Evolutionary conservation across 345 rosid species (phyloP), one percentile per base, ranked within the genome.

Genomic region (Eucalyptus pauciflora): DNA sequence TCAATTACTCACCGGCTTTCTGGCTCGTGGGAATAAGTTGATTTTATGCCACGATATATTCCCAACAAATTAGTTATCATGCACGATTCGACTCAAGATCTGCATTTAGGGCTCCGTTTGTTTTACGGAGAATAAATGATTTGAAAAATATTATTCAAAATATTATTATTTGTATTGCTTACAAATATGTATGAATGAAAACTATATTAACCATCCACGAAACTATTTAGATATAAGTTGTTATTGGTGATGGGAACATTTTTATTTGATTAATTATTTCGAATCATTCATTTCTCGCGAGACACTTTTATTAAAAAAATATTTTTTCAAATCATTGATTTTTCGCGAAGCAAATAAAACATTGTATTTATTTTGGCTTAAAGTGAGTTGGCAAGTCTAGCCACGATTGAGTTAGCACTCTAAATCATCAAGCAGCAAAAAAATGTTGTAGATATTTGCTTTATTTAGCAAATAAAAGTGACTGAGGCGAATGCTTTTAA

Each of bases 131-230:
- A 56, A 25, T 56, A 25, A 56, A 56, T 56, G 0, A 24, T 56
- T 56, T 22, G 5, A 24, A 56, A 56, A 24, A 56, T 24, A 56
- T 56, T 24, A 0, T 56, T 1, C 3, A 56, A 56, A 24, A 56
- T 22, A 22, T 56, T 24, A 10, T 56, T 22, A 22, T 56, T 24
- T 22, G 12, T 18, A 52, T 18, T 52, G 58, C 24, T 18, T 18
- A 2, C 10, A 7, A 52, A 52, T 18, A 52, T 52, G 0, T 52
- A 56, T 56, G 0, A 24, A 56, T 24, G 27, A 56, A 22, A 56
- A 56, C 9, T 56, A 56, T 24, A 22, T 56, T 56, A 0, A 56
- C 0, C 0, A 0, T 56, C 62, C 12, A 9, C 1, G 1, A 56
- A 56, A 56, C 5, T 24, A 56, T 56, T 24, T 9, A 24, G 29